Base-by-base conservation (phyloP, 805 yeast species). In the Hanseniaspora occidentalis region DNA sequence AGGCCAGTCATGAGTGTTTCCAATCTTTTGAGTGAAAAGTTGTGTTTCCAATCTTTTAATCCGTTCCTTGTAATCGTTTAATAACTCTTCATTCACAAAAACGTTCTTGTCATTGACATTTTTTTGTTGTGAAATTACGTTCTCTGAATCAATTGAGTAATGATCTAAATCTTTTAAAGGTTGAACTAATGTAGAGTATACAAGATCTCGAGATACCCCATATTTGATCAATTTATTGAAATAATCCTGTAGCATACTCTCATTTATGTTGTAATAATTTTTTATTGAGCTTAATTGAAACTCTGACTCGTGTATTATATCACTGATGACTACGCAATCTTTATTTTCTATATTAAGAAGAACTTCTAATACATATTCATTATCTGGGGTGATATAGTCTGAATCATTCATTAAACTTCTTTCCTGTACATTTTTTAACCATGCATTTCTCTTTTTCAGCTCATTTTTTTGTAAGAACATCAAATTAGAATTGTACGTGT, bases 1-100 rank as follows among this genome's bases (percentile, higher is more conserved):
- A 2, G 66, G 67, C 69, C 70, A 66, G 38, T 58, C 60, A 24
- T 66, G 67, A 29, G 75, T 63, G 39, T 75, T 71, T 36, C 70
- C 69, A 51, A 70, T 75, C 47, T 74, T 84, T 40, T 76, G 80
- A 46, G 82, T 84, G 53, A 85, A 92, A 13, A 86, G 60, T 29
- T 85, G 58, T 41, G 74, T 79, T 49, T 86, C 96, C 39, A 89
- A 67, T 48, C 81, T 81, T 45, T 73, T 75, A 31, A 89, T 21
- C 5, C 38, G 20, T 18, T 8, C 10, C 10, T 36, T 36, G 17
- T 23, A 35, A 16, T 17, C 22, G 11, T 8, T 23, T 38, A 18
- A 26, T 4, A 33, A 17, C n/a, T 33, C 36, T 4, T 33, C 23
- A 3, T 33, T 33, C 19, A 13, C 14, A 5, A n/a, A 9, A 8